Conservation (phyloP, 306 rosid species). For the Gleditsia sinensis region DNA sequence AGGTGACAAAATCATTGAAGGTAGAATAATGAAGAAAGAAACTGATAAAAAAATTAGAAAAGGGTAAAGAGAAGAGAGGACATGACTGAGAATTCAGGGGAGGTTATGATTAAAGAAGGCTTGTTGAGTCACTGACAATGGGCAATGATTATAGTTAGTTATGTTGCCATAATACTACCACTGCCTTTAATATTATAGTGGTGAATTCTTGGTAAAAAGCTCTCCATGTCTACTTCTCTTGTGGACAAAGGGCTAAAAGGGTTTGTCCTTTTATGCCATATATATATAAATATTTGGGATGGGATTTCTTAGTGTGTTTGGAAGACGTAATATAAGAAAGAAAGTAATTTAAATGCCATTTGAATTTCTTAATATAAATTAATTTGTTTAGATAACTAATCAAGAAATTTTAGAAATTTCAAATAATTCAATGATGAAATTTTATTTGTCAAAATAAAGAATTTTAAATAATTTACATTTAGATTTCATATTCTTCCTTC, state of each 20-base stretch:
- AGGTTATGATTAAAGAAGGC: slow-evolving; percentile 48
- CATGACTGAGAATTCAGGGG: slow-evolving; percentile 23
- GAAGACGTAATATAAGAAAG: too few relatives aligned
- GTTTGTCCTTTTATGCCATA: neutral
- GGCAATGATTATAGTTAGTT: slow-evolving; percentile 28
- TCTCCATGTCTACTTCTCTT: neutral
- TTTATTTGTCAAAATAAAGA: too few relatives aligned
- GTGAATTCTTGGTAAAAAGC: neutral
- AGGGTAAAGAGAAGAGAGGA: slow-evolving; percentile 26
- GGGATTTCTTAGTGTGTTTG: too few relatives aligned
- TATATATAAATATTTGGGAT: too few relatives aligned
- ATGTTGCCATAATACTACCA: neutral
- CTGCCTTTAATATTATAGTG: neutral
- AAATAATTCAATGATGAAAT: too few relatives aligned
- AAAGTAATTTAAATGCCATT: too few relatives aligned
- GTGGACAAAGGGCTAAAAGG: neutral
- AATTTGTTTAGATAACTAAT: too few relatives aligned
- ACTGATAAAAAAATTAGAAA: slow-evolving; percentile 22
- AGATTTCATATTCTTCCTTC: too few relatives aligned
- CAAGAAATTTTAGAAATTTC: too few relatives aligned
- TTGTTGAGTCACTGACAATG: slow-evolving; percentile 33
- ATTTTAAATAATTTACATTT: too few relatives aligned
- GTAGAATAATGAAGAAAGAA: slow-evolving; percentile 28
- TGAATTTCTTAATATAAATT: too few relatives aligned
- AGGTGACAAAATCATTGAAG: slow-evolving; percentile 42